Conservation (phyloP, 2,329 filamentous ascomycete genomes). For the Xylaria sp. region DNA sequence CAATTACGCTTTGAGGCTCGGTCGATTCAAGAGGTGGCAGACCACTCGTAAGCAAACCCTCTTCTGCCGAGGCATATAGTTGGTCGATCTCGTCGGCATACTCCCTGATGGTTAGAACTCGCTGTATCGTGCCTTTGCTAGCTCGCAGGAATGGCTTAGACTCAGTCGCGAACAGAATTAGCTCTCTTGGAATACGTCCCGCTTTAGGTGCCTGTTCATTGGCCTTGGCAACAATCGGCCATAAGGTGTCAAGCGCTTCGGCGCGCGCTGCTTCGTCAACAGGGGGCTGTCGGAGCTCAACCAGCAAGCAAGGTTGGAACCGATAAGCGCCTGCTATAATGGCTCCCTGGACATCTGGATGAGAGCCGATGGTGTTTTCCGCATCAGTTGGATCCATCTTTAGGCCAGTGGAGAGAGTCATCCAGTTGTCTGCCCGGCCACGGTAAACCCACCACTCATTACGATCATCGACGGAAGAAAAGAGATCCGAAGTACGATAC, state of each 20-base stretch:
- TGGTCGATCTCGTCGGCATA: slow-evolving; percentile 28
- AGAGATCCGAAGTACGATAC: slow-evolving; percentile 19
- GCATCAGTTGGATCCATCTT: slow-evolving; percentile 47
- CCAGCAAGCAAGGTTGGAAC: slow-evolving; percentile 21
- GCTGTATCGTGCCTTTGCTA: slow-evolving; percentile 28
- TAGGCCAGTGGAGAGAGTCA: slow-evolving; percentile 47
- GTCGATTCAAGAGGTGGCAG: slow-evolving; percentile 21
- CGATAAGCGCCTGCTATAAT: slow-evolving; percentile 22
- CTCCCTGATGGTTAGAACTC: slow-evolving; percentile 2
- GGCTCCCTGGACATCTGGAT: slow-evolving; percentile 18
- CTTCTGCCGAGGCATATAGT: slow-evolving; percentile 29
- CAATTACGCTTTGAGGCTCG: slow-evolving; percentile 12
- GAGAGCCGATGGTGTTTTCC: slow-evolving; percentile 44
- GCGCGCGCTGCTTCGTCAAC: neutral
- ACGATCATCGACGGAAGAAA: slow-evolving; percentile 13
- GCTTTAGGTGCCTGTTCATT: slow-evolving; percentile 38
- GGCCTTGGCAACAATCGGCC: slow-evolving; percentile 20
- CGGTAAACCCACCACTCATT: slow-evolving; percentile 39
- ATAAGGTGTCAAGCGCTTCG: slow-evolving; percentile 13
- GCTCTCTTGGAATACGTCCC: slow-evolving; percentile 47
- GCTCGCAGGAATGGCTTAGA: slow-evolving; percentile 25
- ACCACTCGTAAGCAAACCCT: slow-evolving; percentile 26
- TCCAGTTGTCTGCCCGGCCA: slow-evolving; percentile 49
- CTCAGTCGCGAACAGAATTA: slow-evolving; percentile 20
- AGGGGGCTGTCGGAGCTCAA: slow-evolving; percentile 16